phyloP scores from a whole-genome alignment of 495 filamentous ascomycete genomes.

The Aspergillus taichungensis region DNA sequence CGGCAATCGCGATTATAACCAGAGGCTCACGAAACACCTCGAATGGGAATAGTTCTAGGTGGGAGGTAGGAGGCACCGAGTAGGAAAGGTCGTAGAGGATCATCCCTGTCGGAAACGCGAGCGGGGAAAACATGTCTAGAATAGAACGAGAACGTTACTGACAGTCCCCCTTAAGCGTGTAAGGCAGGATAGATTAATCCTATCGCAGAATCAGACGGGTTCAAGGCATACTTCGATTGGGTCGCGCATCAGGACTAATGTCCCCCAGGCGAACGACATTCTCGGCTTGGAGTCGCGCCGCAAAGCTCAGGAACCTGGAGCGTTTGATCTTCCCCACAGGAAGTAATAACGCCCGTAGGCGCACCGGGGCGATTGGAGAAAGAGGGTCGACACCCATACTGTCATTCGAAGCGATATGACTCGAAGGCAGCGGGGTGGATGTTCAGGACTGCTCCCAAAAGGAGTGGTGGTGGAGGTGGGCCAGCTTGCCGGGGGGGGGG shows the following conservation, averaged over 20 bases:
- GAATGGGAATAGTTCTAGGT: conserved; percentile 72
- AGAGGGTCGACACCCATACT: conserved; percentile 80
- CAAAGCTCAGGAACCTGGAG: conserved; percentile 70
- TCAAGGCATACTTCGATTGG: conserved; percentile 68
- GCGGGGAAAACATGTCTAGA: conserved; percentile 87
- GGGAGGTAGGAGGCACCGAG: conserved; percentile 65
- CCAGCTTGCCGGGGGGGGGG: conserved; percentile 5
- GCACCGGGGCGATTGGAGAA: conserved; percentile 80
- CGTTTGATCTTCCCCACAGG: conserved; percentile 80
- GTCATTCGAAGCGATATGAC: conserved; percentile 27
- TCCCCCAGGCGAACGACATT: conserved; percentile 84
- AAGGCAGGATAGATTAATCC: too few relatives aligned
- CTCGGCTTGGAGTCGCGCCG: conserved; percentile 65
- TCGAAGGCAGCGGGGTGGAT: conserved; percentile 24
- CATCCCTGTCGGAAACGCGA: conserved; percentile 81
- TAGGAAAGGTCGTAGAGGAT: conserved; percentile 87
- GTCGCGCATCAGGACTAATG: conserved; percentile 77
- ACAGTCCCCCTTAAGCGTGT: not conserved
- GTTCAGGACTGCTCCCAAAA: conserved; percentile 29
- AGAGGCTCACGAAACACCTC: conserved; percentile 76
- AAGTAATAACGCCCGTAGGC: conserved; percentile 72
- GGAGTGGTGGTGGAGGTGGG: not conserved
- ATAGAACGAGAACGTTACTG: conserved; percentile 21
- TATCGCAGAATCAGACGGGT: not conserved
- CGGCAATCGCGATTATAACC: conserved; percentile 69